Conservation (phyloP, 2,329 filamentous ascomycete species). For the Talaromyces piceae region DNA sequence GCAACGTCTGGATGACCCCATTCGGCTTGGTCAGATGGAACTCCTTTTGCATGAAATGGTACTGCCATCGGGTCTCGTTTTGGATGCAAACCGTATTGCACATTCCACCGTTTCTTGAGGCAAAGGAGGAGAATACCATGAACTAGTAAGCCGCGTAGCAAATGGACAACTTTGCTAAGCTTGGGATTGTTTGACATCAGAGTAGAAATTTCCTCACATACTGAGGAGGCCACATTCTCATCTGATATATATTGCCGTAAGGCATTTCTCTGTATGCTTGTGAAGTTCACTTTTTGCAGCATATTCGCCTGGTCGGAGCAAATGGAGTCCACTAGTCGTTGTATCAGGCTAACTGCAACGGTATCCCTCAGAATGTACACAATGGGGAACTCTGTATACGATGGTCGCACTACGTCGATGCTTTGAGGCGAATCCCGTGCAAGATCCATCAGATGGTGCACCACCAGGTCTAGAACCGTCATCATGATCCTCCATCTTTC, state of each 20-base stretch:
- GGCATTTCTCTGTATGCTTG: not conserved
- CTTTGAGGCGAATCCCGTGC: not conserved
- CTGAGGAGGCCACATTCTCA: not conserved
- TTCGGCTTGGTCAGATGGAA: constrained; percentile 55
- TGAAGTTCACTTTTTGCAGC: not conserved
- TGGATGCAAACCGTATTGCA: constrained; percentile 56
- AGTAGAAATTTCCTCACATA: not conserved
- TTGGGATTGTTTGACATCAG: constrained; percentile 27
- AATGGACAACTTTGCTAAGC: constrained; percentile 36
- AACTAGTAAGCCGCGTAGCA: constrained; percentile 57
- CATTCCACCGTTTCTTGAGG: constrained; percentile 59
- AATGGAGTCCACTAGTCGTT: not conserved
- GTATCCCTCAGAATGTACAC: constrained; percentile 1
- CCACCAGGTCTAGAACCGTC: constrained; percentile 35
- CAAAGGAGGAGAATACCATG: constrained; percentile 40
- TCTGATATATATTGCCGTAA: not conserved
- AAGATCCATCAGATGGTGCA: constrained; percentile 2
- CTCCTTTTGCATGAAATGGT: constrained; percentile 59
- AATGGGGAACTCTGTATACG: constrained; percentile 1
- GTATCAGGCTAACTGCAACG: not conserved
- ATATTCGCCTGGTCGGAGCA: not conserved
- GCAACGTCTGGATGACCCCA: constrained; percentile 62
- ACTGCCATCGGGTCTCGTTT: constrained; percentile 47
- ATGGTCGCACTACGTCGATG: constrained; percentile 1
- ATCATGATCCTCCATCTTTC: constrained; percentile 45